These are phyloP conservation scores for Plectosphaerella cucumerina DNA, from an alignment of 2,329 filamentous ascomycete genomes.

Conservation along the genomic window DNA sequence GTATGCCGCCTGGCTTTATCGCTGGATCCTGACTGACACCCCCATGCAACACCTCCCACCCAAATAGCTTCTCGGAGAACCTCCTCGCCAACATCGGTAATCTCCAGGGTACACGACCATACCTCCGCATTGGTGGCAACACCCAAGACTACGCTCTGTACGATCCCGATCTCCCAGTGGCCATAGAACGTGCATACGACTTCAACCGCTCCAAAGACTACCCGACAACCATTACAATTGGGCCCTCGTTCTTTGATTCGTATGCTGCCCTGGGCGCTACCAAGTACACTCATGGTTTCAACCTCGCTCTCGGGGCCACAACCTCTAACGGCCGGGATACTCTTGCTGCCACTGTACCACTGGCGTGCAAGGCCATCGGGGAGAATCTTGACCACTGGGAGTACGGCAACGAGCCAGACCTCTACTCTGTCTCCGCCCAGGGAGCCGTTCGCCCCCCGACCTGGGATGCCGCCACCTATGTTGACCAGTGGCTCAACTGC, in stretches of 20 bases:
- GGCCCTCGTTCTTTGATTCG: conserved; percentile 59
- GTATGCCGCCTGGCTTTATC: conserved; percentile 13
- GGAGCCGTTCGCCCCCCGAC: conserved; percentile 43
- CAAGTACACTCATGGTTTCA: conserved; percentile 60
- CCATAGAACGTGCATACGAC: conserved; percentile 49
- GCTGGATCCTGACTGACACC: neutral
- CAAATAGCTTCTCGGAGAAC: conserved; percentile 58
- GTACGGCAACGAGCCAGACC: conserved; percentile 62
- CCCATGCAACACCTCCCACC: conserved; percentile 44
- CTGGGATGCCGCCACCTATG: conserved; percentile 53
- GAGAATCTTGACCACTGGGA: conserved; percentile 54
- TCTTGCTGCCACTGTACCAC: conserved; percentile 46
- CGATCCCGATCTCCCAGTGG: conserved; percentile 44
- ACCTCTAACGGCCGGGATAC: conserved; percentile 45
- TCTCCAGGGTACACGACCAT: conserved; percentile 52
- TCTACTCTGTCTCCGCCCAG: conserved; percentile 49
- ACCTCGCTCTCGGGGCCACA: conserved; percentile 49
- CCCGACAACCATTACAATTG: conserved; percentile 56
- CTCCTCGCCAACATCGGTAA: conserved; percentile 52
- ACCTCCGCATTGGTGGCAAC: conserved; percentile 62
- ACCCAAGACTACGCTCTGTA: conserved; percentile 63
- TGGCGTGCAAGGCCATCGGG: conserved; percentile 53
- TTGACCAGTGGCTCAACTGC: conserved; percentile 54
- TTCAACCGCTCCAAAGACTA: conserved; percentile 50
- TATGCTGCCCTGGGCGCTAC: conserved; percentile 52